These are phyloP conservation scores for Mallotus repandus DNA, from an alignment of 441 rosid species.

Conservation along the genomic window DNA sequence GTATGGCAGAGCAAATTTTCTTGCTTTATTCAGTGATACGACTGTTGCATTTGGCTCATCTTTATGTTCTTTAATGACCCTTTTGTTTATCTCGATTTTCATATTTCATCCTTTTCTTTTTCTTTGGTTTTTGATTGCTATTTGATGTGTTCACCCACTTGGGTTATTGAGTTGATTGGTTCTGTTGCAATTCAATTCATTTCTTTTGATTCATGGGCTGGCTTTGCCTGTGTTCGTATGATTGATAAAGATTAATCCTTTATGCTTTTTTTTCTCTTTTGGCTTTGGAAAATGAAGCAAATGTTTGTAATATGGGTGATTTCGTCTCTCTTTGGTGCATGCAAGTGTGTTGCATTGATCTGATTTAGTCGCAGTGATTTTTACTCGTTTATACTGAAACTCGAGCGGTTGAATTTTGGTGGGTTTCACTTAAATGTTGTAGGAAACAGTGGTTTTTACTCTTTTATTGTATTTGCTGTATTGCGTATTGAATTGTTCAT, in stretches of 20 bases:
- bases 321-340: background rate
- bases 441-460: background rate
- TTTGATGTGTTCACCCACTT: background rate
- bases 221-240: background rate
- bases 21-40: constrained; percentile 15
- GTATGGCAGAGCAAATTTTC: background rate
- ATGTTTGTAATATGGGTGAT: background rate
- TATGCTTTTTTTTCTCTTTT: background rate
- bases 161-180: background rate
- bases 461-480: background rate
- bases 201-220: background rate
- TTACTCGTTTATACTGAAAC: background rate
- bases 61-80: background rate
- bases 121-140: background rate
- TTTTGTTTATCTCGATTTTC: background rate
- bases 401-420: background rate
- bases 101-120: background rate
- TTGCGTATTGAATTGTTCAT: constrained; percentile 7
- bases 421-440: background rate
- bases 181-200: background rate
- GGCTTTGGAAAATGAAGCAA: background rate
- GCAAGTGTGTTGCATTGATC: background rate
- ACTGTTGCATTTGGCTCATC: constrained; percentile 8
- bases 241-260: background rate
- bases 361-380: background rate